Percentiles rank a stretch among this genome's conserved stretches.
These are phyloP conservation scores for Trifolium pratense DNA, from an alignment of 306 rosid genomes.

Conservation along the genomic window DNA sequence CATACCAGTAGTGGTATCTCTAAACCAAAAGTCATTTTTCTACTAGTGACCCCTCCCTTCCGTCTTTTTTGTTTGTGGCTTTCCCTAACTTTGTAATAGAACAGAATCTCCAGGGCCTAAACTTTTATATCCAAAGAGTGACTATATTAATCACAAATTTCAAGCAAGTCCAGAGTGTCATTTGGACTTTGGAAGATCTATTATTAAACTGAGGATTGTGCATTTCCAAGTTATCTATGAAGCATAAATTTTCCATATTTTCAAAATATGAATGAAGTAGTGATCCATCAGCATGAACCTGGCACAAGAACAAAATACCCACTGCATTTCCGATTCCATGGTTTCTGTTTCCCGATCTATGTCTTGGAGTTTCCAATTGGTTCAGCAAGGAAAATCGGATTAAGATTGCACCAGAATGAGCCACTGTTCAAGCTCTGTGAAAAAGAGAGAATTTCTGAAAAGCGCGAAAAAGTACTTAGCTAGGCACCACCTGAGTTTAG, in stretches of 20 bases:
- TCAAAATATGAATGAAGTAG: not conserved
- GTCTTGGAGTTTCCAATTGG: not conserved
- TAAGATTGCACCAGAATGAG: conserved; percentile 1
- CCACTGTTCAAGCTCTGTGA: conserved; percentile 6
- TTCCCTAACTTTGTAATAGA: not conserved
- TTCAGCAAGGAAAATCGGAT: not conserved
- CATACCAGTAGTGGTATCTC: too few species aligned
- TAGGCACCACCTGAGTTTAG: conserved; percentile 18
- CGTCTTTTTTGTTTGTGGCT: conserved; percentile 13
- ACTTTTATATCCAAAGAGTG: not conserved
- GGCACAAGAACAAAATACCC: not conserved
- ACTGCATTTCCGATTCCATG: not conserved
- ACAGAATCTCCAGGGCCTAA: not conserved
- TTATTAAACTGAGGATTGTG: not conserved
- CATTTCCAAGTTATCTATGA: not conserved
- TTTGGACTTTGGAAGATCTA: not conserved
- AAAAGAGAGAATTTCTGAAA: not conserved
- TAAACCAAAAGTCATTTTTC: too few species aligned
- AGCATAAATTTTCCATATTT: conserved; percentile 7
- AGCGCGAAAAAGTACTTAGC: conserved; percentile 27
- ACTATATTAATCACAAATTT: conserved; percentile 11
- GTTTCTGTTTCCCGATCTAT: conserved; percentile 19
- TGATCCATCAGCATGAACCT: conserved; percentile 1
- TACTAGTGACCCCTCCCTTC: conserved; percentile 10
- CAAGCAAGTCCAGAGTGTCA: not conserved